Conservation (phyloP, 2,329 filamentous ascomycete species). For the Meredithiella fracta region DNA sequence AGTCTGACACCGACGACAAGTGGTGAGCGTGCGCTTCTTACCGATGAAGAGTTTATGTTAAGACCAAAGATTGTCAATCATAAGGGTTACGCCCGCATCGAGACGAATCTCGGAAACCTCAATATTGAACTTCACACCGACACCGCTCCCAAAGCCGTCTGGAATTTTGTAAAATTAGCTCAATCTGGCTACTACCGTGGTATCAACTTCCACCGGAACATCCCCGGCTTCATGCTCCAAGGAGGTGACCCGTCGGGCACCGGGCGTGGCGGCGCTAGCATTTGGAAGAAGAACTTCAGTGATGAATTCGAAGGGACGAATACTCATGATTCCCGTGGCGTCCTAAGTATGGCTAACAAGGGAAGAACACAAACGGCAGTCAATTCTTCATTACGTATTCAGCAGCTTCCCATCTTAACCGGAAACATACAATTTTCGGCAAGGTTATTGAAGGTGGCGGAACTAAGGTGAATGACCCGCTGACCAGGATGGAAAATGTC, state of each 20-base stretch:
- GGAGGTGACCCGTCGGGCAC: constrained; percentile 89
- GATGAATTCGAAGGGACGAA: constrained; percentile 86
- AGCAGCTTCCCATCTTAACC: constrained; percentile 67
- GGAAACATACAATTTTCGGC: constrained; percentile 95
- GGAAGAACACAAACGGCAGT: constrained; percentile 94
- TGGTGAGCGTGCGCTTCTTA: constrained; percentile 67
- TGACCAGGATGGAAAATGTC: constrained; percentile 61
- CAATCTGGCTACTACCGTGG: constrained; percentile 81
- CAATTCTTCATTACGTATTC: constrained; percentile 94
- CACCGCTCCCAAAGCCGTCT: constrained; percentile 79
- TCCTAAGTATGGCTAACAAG: constrained; percentile 93
- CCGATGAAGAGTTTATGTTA: constrained; percentile 93
- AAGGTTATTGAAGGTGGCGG: constrained; percentile 57
- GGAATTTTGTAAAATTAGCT: constrained; percentile 84
- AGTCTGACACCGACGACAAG: constrained; percentile 85
- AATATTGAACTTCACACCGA: constrained; percentile 86
- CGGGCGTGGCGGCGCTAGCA: constrained; percentile 71
- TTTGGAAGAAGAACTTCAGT: constrained; percentile 88
- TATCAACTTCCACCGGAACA: constrained; percentile 81
- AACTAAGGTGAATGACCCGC: constrained; percentile 29
- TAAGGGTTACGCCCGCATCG: constrained; percentile 81
- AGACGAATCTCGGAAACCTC: constrained; percentile 69
- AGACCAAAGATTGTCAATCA: constrained; percentile 75
- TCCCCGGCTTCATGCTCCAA: constrained; percentile 94
- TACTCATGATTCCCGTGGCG: constrained; percentile 65